Evolutionary conservation across 78 protist species (phyloP).

Genomic region (Creolimax fragrantissima): DNA sequence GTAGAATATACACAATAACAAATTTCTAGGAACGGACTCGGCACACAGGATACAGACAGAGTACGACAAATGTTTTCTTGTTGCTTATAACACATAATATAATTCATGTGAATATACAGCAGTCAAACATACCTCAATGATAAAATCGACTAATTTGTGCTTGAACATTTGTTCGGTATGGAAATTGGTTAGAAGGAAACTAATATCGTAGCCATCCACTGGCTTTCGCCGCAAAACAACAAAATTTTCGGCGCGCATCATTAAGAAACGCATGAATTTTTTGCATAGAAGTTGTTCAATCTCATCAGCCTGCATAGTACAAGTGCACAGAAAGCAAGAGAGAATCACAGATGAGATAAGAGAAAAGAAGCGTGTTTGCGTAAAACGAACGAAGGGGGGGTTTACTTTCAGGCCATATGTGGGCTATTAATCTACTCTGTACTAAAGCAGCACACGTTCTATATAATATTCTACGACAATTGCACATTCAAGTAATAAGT

Average conservation of each 20-base stretch:
- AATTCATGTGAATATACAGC: too few species aligned
- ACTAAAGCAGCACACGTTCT: too few species aligned
- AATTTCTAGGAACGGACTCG: too few species aligned
- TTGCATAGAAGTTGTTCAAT: conserved; percentile 79
- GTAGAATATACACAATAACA: too few species aligned
- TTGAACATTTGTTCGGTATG: conserved; percentile 87
- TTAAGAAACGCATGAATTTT: conserved; percentile 84
- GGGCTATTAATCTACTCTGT: too few species aligned
- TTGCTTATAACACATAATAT: too few species aligned
- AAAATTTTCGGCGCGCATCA: conserved; percentile 92
- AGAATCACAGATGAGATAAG: neutral
- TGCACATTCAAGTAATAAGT: too few species aligned
- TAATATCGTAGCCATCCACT: conserved; percentile 91
- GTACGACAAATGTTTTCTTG: too few species aligned
- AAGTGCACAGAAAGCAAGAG: neutral
- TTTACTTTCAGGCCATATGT: too few species aligned
- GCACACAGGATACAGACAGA: too few species aligned
- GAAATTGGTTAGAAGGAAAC: conserved; percentile 90
- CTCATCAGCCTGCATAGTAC: conserved; percentile 66
- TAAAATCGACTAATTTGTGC: conserved; percentile 92
- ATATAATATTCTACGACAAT: too few species aligned
- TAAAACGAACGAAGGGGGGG: neutral
- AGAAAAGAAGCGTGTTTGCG: neutral
- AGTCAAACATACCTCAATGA: conserved; percentile 38
- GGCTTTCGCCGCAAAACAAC: conserved; percentile 86